Evolutionary conservation across 1,284 basidiomycete genomes (phyloP).

Genomic region (Vanrija sp.): DNA sequence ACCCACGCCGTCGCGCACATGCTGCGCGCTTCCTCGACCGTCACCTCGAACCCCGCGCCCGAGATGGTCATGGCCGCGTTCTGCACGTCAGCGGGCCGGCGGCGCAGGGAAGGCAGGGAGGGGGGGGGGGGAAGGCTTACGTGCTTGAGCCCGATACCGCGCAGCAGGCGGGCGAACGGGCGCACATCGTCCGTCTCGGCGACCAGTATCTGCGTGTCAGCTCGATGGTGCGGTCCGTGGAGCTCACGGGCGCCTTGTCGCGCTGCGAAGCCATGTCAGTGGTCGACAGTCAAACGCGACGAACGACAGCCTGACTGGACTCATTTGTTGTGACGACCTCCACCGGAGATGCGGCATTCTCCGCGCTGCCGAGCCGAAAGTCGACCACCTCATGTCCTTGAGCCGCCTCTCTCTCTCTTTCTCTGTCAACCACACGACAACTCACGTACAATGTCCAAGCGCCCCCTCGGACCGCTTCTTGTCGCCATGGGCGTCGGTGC

Average conservation of each 20-base stretch:
- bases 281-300: neutral
- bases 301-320: neutral
- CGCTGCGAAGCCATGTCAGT: neutral
- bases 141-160: constrained; percentile 72
- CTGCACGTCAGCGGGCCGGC: constrained; percentile 48
- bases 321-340: neutral
- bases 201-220: constrained; percentile 59
- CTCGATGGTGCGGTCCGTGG: rapidly evolving
- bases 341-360: neutral
- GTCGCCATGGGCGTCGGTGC: constrained; percentile 30
- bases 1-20: constrained; percentile 82
- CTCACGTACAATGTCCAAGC: constrained; percentile 15
- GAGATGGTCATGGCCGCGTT: constrained; percentile 72
- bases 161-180: constrained; percentile 66
- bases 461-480: constrained; percentile 22
- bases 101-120: neutral
- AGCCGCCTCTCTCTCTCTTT: neutral
- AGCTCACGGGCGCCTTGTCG: neutral
- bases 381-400: neutral
- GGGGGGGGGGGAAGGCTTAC: constrained; percentile 48
- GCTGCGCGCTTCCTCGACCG: constrained; percentile 79
- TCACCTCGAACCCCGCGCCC: constrained; percentile 67
- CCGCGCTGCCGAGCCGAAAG: neutral
- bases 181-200: constrained; percentile 75
- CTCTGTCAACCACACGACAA: neutral